A percentile compares a stretch with the other conserved stretches of the same genome.
Conservation (phyloP, 352 stramenopile genomes). For the Hyaloperonospora arabidopsidis region DNA sequence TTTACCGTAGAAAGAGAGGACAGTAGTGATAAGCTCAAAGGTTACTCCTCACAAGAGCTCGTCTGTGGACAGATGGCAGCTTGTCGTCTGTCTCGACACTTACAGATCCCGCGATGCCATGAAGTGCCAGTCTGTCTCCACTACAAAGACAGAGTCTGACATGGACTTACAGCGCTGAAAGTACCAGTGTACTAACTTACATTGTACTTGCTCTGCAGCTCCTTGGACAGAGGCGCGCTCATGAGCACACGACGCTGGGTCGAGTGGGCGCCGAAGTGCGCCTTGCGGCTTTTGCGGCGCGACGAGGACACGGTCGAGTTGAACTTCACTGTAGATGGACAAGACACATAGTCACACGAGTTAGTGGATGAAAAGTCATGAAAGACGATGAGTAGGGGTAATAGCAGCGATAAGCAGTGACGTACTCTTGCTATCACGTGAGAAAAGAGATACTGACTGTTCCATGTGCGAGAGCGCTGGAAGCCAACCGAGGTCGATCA, state of each 20-base stretch:
- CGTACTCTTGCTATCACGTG: slow-evolving; percentile 82
- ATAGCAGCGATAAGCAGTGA: slow-evolving; percentile 14
- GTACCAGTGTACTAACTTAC: slow-evolving; percentile 89
- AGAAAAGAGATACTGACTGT: slow-evolving; percentile 75
- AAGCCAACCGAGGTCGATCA: slow-evolving; percentile 23
- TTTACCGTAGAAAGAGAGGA: not conserved
- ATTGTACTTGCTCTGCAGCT: slow-evolving; percentile 99
- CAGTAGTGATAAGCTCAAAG: not conserved
- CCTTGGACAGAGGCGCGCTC: slow-evolving; percentile 97
- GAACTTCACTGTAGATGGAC: slow-evolving; percentile 80
- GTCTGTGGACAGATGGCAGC: not conserved
- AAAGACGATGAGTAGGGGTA: not conserved
- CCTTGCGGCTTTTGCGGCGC: slow-evolving; percentile 98
- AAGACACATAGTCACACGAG: slow-evolving; percentile 1
- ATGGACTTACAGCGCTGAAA: slow-evolving; percentile 87
- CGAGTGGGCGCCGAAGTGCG: slow-evolving; percentile 97
- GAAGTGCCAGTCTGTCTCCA: slow-evolving; percentile 63
- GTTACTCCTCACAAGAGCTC: not conserved
- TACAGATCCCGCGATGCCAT: slow-evolving; percentile 84
- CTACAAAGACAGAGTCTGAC: slow-evolving; percentile 36
- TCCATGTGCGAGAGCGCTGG: not conserved
- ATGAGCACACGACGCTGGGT: slow-evolving; percentile 95
- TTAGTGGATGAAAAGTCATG: not conserved
- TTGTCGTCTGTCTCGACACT: slow-evolving; percentile 44
- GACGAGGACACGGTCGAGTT: slow-evolving; percentile 91